Evolutionary conservation across 441 rosid species (phyloP).

Genomic region (Viola pubescens): DNA sequence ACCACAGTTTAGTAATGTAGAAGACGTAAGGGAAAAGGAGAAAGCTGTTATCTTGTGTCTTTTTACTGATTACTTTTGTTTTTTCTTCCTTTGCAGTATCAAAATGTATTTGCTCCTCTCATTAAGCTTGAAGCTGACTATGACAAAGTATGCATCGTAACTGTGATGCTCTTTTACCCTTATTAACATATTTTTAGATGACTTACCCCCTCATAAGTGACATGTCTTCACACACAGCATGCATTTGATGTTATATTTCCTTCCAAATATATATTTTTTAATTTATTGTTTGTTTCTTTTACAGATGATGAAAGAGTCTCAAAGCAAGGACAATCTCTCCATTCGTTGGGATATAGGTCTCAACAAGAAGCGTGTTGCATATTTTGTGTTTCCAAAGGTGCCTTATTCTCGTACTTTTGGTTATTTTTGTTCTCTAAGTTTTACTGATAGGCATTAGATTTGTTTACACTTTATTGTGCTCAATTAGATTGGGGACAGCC

Average conservation of each 20-base stretch:
- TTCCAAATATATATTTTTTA: too few species aligned
- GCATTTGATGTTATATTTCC: too few species aligned
- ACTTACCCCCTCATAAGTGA: neutral
- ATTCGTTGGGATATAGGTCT: slow-evolving; percentile 98
- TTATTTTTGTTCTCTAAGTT: neutral
- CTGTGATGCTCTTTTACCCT: slow-evolving; percentile 4
- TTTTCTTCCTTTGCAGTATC: slow-evolving; percentile 59
- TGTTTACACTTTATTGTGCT: too few species aligned
- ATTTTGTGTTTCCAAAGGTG: slow-evolving; percentile 97
- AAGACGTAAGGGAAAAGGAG: too few species aligned
- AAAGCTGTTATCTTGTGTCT: neutral
- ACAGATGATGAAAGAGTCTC: slow-evolving; percentile 99
- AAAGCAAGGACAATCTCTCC: slow-evolving; percentile 95
- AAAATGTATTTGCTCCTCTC: slow-evolving; percentile 99
- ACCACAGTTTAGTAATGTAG: neutral
- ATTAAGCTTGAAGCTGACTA: slow-evolving; percentile 99
- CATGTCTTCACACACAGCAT: too few species aligned
- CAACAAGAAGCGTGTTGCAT: slow-evolving; percentile 93
- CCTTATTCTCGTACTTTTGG: slow-evolving; percentile 11
- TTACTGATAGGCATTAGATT: neutral
- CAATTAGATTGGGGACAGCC: too few species aligned
- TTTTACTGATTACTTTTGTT: slow-evolving; percentile 12
- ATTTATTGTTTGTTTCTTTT: slow-evolving; percentile 3
- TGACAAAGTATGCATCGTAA: slow-evolving; percentile 61
- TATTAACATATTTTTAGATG: neutral